Evolutionary conservation across 106 monocot species (phyloP).

Genomic region (Gastrodia elata): DNA sequence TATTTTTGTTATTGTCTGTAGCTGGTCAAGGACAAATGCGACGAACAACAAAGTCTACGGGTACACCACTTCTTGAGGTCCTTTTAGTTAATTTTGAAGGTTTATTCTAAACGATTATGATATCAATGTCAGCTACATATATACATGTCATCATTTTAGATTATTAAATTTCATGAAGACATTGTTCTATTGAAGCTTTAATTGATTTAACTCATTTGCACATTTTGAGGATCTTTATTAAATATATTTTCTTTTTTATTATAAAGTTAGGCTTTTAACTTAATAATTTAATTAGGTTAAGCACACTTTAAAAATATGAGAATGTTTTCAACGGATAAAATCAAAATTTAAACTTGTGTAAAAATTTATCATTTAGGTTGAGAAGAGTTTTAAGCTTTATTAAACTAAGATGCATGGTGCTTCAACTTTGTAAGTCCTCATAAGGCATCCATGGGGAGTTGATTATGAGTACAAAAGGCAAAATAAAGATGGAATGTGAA

Average conservation of each 20-base stretch:
- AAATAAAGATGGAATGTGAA: too few species aligned
- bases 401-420: not conserved
- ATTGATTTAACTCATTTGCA: not conserved
- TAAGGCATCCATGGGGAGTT: not conserved
- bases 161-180: not conserved
- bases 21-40: conserved; percentile 72
- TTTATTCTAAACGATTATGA: not conserved
- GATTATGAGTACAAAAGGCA: too few species aligned
- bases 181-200: not conserved
- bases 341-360: too few species aligned
- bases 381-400: not conserved
- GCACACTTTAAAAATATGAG: too few species aligned
- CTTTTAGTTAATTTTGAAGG: not conserved
- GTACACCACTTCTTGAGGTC: conserved; percentile 21
- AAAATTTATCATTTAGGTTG: too few species aligned
- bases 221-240: too few species aligned
- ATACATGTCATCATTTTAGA: not conserved
- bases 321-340: too few species aligned
- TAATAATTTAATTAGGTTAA: too few species aligned
- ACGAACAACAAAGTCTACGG: conserved; percentile 26
- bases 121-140: not conserved
- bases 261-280: not conserved
- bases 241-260: not conserved
- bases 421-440: not conserved
- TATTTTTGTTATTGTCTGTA: conserved; percentile 14